These are phyloP conservation scores for Rhodotorula sp. DNA, from an alignment of 1,284 basidiomycete genomes.

Conservation along the genomic window DNA sequence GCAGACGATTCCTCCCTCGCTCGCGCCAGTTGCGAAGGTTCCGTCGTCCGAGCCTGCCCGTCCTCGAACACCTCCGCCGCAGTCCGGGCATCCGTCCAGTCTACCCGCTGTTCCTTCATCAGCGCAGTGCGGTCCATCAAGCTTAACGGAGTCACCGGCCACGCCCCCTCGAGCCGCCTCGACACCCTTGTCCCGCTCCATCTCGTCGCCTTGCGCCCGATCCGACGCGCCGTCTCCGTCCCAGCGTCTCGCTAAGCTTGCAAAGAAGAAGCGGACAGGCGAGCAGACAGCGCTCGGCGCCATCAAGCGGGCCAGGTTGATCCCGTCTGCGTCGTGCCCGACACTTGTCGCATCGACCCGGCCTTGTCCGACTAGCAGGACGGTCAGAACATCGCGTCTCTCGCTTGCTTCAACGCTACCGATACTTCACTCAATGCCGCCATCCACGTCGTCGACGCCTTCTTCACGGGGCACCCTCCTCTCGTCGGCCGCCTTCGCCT, in stretches of 20 bases:
- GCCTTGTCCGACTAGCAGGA: too few species aligned
- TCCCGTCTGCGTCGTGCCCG: not conserved
- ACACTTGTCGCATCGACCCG: not conserved
- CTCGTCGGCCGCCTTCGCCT: constrained; percentile 1
- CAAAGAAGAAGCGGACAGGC: not conserved
- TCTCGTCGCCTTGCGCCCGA: constrained; percentile 1
- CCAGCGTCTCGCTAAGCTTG: not conserved
- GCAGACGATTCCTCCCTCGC: too few species aligned
- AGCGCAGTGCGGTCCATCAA: too few species aligned
- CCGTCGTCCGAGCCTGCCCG: too few species aligned
- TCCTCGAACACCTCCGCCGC: too few species aligned
- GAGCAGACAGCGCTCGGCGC: too few species aligned
- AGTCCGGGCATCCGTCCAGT: too few species aligned
- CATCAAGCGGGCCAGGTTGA: not conserved
- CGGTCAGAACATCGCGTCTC: not conserved
- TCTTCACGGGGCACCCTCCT: not conserved
- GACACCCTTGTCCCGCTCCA: not conserved
- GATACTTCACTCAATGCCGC: not conserved
- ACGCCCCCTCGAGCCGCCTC: not conserved
- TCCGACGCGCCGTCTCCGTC: constrained; percentile 6
- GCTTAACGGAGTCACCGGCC: too few species aligned
- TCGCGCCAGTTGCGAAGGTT: too few species aligned
- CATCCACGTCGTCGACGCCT: not conserved
- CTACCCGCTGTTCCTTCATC: too few species aligned
- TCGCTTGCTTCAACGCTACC: not conserved